Evolutionary conservation across 495 filamentous ascomycete species (phyloP).

Genomic region (Tuber umbilicatum): DNA sequence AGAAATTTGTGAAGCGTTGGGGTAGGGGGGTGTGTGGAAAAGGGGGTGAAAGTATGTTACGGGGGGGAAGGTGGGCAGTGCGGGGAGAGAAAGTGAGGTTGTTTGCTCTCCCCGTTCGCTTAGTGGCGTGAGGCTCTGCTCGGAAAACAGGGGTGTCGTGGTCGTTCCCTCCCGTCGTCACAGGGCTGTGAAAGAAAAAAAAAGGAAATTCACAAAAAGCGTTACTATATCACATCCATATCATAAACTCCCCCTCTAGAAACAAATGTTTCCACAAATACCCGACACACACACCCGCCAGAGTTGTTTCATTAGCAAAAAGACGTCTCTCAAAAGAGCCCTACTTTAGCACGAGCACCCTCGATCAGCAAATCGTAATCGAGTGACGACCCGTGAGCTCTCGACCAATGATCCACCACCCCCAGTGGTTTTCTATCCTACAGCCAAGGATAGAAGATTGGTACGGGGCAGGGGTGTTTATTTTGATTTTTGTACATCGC

Average conservation of each 20-base stretch:
- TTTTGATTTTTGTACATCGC: too few relatives aligned
- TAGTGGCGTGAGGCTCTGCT: conserved; percentile 3
- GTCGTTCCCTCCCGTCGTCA: neutral
- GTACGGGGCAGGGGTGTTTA: too few relatives aligned
- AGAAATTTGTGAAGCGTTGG: neutral
- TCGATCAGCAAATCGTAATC: conserved; percentile 3
- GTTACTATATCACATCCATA: neutral
- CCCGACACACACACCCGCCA: neutral
- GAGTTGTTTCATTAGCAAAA: neutral
- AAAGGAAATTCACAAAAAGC: neutral
- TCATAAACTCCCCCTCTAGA: neutral
- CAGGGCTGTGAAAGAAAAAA: neutral
- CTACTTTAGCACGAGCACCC: neutral
- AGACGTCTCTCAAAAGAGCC: neutral
- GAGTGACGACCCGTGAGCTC: neutral
- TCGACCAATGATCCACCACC: neutral
- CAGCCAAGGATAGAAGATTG: too few relatives aligned
- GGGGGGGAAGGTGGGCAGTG: neutral
- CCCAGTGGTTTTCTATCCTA: neutral
- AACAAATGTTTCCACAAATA: neutral
- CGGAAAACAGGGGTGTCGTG: neutral
- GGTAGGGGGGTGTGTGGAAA: neutral
- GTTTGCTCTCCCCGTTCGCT: neutral
- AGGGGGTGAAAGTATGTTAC: neutral
- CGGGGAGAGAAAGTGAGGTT: conserved; percentile 3